Percentiles rank a stretch among this genome's conserved stretches.
Conservation (phyloP, 768 basidiomycete genomes). For the Basidioascus undulatus region DNA sequence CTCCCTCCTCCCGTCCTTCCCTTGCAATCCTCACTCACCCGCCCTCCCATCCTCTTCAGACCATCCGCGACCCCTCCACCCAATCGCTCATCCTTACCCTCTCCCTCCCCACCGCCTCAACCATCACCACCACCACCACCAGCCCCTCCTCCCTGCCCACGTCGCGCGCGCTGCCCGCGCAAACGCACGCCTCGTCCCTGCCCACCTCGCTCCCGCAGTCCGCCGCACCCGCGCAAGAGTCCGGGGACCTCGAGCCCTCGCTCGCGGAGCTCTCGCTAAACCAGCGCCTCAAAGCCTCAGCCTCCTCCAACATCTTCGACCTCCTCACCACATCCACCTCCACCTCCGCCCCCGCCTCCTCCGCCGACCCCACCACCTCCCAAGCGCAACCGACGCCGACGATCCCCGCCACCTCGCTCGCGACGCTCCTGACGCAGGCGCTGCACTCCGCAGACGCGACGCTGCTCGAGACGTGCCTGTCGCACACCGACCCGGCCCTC, state of each 20-base stretch:
- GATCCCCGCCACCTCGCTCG: conserved; percentile 66
- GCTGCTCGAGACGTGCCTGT: conserved; percentile 62
- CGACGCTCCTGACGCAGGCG: conserved; percentile 84
- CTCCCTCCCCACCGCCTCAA: conserved; percentile 32
- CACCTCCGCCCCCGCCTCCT: too few relatives aligned
- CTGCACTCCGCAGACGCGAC: conserved; percentile 79
- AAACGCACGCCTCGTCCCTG: too few relatives aligned
- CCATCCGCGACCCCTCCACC: conserved; percentile 14
- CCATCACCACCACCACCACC: conserved; percentile 33
- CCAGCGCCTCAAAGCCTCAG: conserved; percentile 61
- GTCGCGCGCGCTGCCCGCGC: conserved; percentile 30
- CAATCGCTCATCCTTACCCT: conserved; percentile 17
- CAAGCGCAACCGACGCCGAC: too few relatives aligned
- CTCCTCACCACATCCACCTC: too few relatives aligned
- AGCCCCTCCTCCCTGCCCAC: conserved; percentile 39
- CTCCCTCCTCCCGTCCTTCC: background rate
- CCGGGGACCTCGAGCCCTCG: conserved; percentile 52
- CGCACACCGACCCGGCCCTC: conserved; percentile 53
- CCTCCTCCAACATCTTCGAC: too few relatives aligned
- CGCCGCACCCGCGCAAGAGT: conserved; percentile 25
- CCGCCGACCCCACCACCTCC: too few relatives aligned
- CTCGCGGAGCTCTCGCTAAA: conserved; percentile 79
- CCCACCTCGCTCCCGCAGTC: too few relatives aligned
- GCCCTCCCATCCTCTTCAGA: conserved; percentile 13
- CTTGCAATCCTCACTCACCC: background rate